A percentile compares a stretch with the other conserved stretches of the same genome.
Evolutionary conservation across 1,284 basidiomycete genomes (phyloP).

Genomic region (Marasmius fiardii): DNA sequence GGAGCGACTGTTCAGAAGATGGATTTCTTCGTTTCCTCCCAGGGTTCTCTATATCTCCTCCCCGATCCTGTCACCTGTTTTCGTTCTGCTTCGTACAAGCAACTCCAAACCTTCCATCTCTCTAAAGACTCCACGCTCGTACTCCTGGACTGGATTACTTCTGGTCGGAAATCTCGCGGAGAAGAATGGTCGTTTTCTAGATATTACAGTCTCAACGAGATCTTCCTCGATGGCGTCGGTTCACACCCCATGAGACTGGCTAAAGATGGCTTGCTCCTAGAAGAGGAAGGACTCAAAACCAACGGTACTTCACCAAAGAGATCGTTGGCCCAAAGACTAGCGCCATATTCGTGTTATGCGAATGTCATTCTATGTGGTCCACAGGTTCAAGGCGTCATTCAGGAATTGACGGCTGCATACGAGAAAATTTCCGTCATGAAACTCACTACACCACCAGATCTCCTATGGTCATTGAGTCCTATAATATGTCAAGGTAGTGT

Average conservation of each 20-base stretch:
- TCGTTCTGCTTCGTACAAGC: constrained; percentile 75
- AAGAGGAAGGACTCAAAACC: constrained; percentile 34
- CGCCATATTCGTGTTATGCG: constrained; percentile 84
- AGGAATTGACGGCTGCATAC: constrained; percentile 47
- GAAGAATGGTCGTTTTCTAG: constrained; percentile 89
- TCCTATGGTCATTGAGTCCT: constrained; percentile 78
- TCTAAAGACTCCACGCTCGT: constrained; percentile 58
- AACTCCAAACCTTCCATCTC: constrained; percentile 74
- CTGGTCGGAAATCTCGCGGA: constrained; percentile 73
- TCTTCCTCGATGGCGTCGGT: constrained; percentile 54
- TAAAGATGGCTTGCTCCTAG: constrained; percentile 75
- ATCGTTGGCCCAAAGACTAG: constrained; percentile 57
- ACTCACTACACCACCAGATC: constrained; percentile 41
- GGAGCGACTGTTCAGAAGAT: constrained; percentile 47
- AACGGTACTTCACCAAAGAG: constrained; percentile 30
- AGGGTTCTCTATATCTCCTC: constrained; percentile 71
- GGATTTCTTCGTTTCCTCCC: constrained; percentile 48
- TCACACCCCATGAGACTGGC: constrained; percentile 44
- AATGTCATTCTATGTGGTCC: constrained; percentile 77
- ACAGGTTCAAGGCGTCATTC: constrained; percentile 40
- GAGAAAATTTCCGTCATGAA: constrained; percentile 61
- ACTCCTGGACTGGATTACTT: constrained; percentile 89
- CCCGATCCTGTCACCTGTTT: constrained; percentile 94
- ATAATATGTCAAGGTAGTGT: constrained; percentile 30
- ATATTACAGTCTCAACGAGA: constrained; percentile 86